Base-by-base conservation (phyloP, 148 eudicot species). In the Nepenthes gracilis region DNA sequence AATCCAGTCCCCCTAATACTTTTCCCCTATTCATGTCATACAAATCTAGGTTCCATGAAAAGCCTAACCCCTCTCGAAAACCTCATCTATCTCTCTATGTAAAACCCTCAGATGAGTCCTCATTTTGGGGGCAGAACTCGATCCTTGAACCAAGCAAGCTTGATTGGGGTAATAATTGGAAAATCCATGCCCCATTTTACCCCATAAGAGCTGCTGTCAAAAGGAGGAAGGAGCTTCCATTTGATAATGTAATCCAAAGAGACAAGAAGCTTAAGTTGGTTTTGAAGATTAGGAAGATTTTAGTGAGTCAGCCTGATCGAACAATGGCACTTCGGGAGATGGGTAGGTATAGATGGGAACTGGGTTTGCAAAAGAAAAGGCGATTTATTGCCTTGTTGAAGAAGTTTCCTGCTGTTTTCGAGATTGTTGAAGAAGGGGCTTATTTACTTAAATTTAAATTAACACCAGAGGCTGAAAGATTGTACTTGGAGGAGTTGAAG, bases 241-340 rank as follows among this genome's bases (percentile, higher is more conserved):
- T 94, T 72, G 99, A 94, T 77, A 94, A 76, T 75, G 99, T 85
- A 35, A 83, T 94, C 35, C 92, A 94, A 70, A 85, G 83, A 75
- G 99, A 94, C 61, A 94, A 94, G 82, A 94, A 94, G 67, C 88
- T 94, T 59, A 89, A 89, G 57, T 65, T 94, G 77, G 89, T 84
- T 6, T 43, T 94, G 72, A 89, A 81, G 55, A 75, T 94, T 60
- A 77, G 90, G 77, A 94, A 86, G 69, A 80, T 94, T 77, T 57
- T 94, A 63, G 72, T 81, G 71, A 78, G 75, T 59, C 85, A 85
- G 13, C 95, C 93, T 48, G 71, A 94, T 74, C 71, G 88, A 60
- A 64, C 76, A 6, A 94, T 94, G 97, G 38, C 85, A 1, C 80
- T 94, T 63, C 81, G 95, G 0, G 86, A 86, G 2, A 40, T 94